Conservation (phyloP, 352 stramenopile genomes). For the Pythium myriotylum region DNA sequence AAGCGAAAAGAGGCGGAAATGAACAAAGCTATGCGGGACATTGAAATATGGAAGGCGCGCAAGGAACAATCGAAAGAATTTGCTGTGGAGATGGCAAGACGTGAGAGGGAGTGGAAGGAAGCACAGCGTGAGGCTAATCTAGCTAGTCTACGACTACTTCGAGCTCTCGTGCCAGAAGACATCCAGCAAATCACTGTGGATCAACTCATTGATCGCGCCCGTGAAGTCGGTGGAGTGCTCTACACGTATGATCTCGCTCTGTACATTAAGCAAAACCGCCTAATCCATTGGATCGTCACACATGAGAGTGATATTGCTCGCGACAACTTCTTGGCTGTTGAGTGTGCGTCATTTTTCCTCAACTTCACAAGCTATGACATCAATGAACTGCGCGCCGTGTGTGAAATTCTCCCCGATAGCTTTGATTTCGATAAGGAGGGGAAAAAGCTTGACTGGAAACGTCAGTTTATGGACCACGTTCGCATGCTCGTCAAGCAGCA, state of each 20-base stretch:
- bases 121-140: slow-evolving; percentile 43
- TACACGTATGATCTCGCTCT: slow-evolving; percentile 73
- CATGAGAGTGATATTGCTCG: slow-evolving; percentile 68
- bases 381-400: slow-evolving; percentile 60
- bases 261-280: slow-evolving; percentile 81
- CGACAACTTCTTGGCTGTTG: slow-evolving; percentile 72
- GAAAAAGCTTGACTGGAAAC: slow-evolving; percentile 62
- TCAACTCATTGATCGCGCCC: slow-evolving; percentile 45
- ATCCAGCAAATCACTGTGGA: slow-evolving; percentile 67
- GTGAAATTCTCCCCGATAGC: slow-evolving; percentile 44
- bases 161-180: slow-evolving; percentile 51
- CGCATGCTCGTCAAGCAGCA: slow-evolving; percentile 57
- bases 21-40: slow-evolving; percentile 52
- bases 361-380: slow-evolving; percentile 74
- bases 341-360: slow-evolving; percentile 62
- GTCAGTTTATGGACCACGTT: slow-evolving; percentile 69
- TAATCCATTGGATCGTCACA: slow-evolving; percentile 79
- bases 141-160: slow-evolving; percentile 42
- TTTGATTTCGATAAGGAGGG: slow-evolving; percentile 83
- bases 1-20: slow-evolving; percentile 56
- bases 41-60: slow-evolving; percentile 70
- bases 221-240: slow-evolving; percentile 32
- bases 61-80: slow-evolving; percentile 65
- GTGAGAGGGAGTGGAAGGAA: slow-evolving; percentile 50
- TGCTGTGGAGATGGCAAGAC: slow-evolving; percentile 47